A percentile compares a stretch with the other conserved stretches of the same genome.
Conservation (phyloP, 2,329 filamentous ascomycete genomes). For the Harringtonia aguacate region DNA sequence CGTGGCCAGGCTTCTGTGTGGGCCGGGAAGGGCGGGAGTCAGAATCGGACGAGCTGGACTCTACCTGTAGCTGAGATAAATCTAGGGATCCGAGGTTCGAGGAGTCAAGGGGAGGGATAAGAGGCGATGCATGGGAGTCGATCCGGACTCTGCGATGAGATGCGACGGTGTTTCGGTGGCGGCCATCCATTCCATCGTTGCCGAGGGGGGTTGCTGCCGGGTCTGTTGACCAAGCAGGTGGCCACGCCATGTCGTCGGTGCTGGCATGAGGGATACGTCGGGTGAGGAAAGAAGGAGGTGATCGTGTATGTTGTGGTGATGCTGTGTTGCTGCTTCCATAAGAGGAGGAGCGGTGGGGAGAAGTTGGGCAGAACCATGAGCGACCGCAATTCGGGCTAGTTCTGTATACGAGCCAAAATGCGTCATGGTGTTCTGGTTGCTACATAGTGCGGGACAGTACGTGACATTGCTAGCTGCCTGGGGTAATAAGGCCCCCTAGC, state of each 20-base stretch:
- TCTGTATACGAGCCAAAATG: too few species aligned
- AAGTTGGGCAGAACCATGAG: too few species aligned
- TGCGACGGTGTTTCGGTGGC: background rate
- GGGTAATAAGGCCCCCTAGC: too few species aligned
- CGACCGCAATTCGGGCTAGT: too few species aligned
- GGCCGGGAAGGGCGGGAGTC: conserved; percentile 20
- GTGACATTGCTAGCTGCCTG: too few species aligned
- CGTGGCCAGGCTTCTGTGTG: conserved; percentile 27
- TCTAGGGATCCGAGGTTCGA: conserved; percentile 11
- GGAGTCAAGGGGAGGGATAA: background rate
- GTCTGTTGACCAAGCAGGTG: conserved; percentile 1
- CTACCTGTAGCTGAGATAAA: conserved; percentile 11
- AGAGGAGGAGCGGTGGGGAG: too few species aligned
- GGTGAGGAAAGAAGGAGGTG: background rate
- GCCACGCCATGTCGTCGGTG: conserved; percentile 7
- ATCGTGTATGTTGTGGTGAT: background rate
- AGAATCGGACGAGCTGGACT: conserved; percentile 29
- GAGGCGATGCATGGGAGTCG: background rate
- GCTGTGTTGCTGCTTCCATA: too few species aligned
- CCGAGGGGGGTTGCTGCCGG: background rate
- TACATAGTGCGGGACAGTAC: too few species aligned
- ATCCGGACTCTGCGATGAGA: background rate
- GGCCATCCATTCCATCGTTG: background rate
- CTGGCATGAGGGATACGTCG: background rate
- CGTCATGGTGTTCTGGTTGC: too few species aligned